phyloP scores from a whole-genome alignment of 176 grass and related monocot species.

The Musa troglodytarum region DNA sequence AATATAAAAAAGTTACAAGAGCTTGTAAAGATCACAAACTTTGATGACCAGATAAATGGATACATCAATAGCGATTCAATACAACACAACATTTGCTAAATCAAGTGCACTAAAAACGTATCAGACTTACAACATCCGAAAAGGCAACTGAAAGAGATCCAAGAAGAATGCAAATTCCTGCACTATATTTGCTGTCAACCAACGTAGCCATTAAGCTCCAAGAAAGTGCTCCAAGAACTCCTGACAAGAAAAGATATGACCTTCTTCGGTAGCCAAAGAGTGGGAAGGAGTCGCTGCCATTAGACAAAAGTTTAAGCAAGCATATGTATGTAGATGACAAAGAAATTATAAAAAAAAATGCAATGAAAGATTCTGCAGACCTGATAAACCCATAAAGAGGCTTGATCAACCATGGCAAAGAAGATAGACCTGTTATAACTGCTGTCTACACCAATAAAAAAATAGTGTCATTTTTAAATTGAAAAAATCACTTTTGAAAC shows the following conservation, averaged over 20 bases:
- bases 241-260: conserved; percentile 89
- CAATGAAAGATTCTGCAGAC: conserved; percentile 22
- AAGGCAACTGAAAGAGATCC: conserved; percentile 99
- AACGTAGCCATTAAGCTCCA: conserved; percentile 85
- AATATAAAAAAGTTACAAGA: background rate
- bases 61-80: background rate
- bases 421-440: conserved; percentile 85
- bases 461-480: conserved; percentile 25
- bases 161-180: conserved; percentile 74
- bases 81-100: background rate
- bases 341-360: background rate
- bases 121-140: conserved; percentile 84
- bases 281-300: conserved; percentile 94
- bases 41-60: background rate
- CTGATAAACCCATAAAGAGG: conserved; percentile 99
- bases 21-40: background rate
- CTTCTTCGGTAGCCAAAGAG: conserved; percentile 95
- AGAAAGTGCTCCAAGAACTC: conserved; percentile 93
- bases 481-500: background rate
- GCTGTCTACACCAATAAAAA: conserved; percentile 68
- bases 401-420: conserved; percentile 95
- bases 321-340: background rate
- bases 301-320: conserved; percentile 19
- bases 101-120: background rate
- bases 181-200: conserved; percentile 87